A percentile compares a stretch with the other conserved stretches of the same genome.
Evolutionary conservation across 371 early-diverging fungal species (phyloP).

Genomic region (Blakeslea trispora): DNA sequence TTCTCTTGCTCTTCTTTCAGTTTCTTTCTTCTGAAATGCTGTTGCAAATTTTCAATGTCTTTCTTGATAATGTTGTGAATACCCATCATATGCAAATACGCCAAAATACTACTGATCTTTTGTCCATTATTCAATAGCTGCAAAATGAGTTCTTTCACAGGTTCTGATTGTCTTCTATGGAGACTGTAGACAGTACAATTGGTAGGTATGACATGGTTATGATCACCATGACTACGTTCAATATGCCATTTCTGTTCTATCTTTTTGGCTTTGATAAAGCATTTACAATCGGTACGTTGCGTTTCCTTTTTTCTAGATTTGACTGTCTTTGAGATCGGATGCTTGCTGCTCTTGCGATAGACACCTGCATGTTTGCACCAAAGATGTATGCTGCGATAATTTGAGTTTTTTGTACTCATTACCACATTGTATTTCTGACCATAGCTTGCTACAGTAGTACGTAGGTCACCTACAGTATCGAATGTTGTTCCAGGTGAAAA

Average conservation of each 20-base stretch:
- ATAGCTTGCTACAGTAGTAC: conserved; percentile 2
- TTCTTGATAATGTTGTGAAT: conserved; percentile 18
- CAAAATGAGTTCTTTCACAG: conserved; percentile 5
- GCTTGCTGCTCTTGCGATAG: conserved; percentile 11
- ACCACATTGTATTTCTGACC: conserved; percentile 13
- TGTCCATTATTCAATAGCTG: conserved; percentile 11
- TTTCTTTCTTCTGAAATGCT: conserved; percentile 12
- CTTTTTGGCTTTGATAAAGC: conserved; percentile 13
- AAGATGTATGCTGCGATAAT: conserved; percentile 11
- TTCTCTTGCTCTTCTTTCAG: background rate
- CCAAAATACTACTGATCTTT: conserved; percentile 5
- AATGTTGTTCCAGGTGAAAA: conserved; percentile 7
- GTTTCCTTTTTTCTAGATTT: conserved; percentile 14
- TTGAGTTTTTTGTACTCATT: conserved; percentile 18
- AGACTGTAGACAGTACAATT: conserved; percentile 13
- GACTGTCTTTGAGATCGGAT: background rate
- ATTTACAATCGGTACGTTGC: conserved; percentile 9
- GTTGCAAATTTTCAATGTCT: conserved; percentile 17
- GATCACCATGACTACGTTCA: conserved; percentile 11
- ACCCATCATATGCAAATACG: conserved; percentile 8
- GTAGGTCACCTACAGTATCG: conserved; percentile 3
- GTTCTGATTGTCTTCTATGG: conserved; percentile 12
- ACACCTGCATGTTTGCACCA: conserved; percentile 20
- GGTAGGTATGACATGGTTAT: conserved; percentile 11
- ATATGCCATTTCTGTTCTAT: conserved; percentile 7